Conservation (phyloP, 768 basidiomycete species). For the Hygrocybe coccinea region DNA sequence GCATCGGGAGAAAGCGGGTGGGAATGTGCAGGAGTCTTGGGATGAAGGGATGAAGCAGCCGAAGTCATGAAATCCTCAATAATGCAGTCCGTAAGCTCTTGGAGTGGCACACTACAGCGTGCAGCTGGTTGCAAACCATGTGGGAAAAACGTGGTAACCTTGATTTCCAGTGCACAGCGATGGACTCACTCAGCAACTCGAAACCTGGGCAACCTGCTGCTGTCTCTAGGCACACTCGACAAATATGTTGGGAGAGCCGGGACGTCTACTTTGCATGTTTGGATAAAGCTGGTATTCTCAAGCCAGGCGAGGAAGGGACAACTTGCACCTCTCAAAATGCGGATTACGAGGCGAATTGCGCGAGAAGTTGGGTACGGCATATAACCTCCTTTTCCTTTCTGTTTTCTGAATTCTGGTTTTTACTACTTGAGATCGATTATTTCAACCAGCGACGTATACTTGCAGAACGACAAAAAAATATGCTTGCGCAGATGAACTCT, state of each 20-base stretch:
- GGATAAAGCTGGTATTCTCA: slow-evolving; percentile 60
- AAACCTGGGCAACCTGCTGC: slow-evolving; percentile 1
- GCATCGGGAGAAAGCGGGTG: slow-evolving; percentile 70
- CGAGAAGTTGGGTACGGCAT: slow-evolving; percentile 79
- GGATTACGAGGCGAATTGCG: slow-evolving; percentile 68
- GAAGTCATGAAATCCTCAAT: not conserved
- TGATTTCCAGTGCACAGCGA: too few species aligned
- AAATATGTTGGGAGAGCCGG: slow-evolving; percentile 79
- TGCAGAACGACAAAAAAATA: slow-evolving; percentile 71
- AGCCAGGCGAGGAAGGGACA: slow-evolving; percentile 65
- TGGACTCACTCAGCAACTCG: too few species aligned
- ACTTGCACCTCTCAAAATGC: slow-evolving; percentile 55
- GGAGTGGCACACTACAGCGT: too few species aligned
- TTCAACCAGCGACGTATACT: slow-evolving; percentile 88
- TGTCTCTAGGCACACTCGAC: slow-evolving; percentile 52
- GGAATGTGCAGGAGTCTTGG: slow-evolving; percentile 57
- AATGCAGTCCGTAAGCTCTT: too few species aligned
- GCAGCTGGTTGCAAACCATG: too few species aligned
- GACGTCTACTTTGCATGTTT: slow-evolving; percentile 86
- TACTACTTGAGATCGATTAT: slow-evolving; percentile 74
- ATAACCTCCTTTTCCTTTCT: not conserved
- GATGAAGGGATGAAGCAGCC: slow-evolving; percentile 30
- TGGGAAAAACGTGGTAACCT: too few species aligned
- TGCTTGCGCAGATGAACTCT: slow-evolving; percentile 31
- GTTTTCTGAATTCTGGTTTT: slow-evolving; percentile 4